Evolutionary conservation across 148 eudicot genomes (phyloP), one percentile per base, ranked within the genome.

Genomic region (Drosera capensis): DNA sequence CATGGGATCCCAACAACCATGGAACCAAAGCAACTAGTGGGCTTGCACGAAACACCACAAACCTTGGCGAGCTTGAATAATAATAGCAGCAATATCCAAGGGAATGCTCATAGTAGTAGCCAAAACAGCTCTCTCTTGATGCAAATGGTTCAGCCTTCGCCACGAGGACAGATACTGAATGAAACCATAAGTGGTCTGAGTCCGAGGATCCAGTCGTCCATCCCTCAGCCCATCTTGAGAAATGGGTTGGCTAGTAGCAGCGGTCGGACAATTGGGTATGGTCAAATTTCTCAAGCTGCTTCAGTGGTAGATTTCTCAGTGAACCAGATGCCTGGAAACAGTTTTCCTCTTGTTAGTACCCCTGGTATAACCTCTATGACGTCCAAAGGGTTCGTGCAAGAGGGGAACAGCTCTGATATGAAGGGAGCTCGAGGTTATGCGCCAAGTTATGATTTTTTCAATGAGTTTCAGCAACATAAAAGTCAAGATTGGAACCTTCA

Each of bases 381-480:
- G n/a, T 34, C 38, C n/a, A 34, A 34, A 12, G 35, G 55, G 17
- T 5, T 51, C 7, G 17, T 15, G 4, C 53, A 35, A 35, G 43
- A 49, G 17, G 43, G 22, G 7, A 23, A 8, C 23, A 35, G 28
- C 34, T 37, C 18, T 12, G 21, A 25, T 37, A 34, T 34, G 38
- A 5, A 34, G 38, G 38, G 38, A 34, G 38, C 5, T 9, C 11
- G 1, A 11, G 38, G 73, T 26, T 70, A 60, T 42, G 57, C 56
- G 52, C 71, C 68, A 18, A 71, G 52, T 51, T 80, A 78, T 62
- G 95, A 71, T 59, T 31, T 74, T 46, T 78, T 77, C 53, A 68
- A 46, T 25, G 77, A 75, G 29, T 52, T 73, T 41, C 65, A 64
- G 15, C 90, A 68, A 15, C 71, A 54, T 14, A 80, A 75, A 57